A percentile compares a stretch with the other conserved stretches of the same genome.
phyloP scores from a whole-genome alignment of 768 basidiomycete genomes.

The Suillus lakei region DNA sequence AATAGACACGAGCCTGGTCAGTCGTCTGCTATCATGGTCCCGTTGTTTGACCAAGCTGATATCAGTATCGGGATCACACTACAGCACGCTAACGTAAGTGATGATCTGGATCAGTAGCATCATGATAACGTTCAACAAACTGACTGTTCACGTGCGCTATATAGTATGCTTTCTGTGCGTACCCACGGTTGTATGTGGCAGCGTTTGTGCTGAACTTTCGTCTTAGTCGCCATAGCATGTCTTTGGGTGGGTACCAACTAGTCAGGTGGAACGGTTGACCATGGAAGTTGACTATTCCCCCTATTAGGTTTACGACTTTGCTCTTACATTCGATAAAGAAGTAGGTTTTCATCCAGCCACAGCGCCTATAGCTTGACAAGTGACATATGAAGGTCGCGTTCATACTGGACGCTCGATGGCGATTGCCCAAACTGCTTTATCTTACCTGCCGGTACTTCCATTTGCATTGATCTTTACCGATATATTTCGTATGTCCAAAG shows the following conservation, averaged over 20 bases:
- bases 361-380: neutral
- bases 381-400: neutral
- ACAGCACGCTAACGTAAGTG: neutral
- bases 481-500: neutral
- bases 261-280: neutral
- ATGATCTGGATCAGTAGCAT: neutral
- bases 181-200: neutral
- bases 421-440: neutral
- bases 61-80: neutral
- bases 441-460: neutral
- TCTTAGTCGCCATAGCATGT: neutral
- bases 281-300: neutral
- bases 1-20: neutral
- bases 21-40: neutral
- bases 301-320: neutral
- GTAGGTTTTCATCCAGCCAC: neutral
- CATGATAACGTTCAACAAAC: neutral
- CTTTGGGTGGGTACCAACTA: neutral
- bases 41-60: conserved; percentile 1
- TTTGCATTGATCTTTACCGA: neutral
- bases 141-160: neutral
- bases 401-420: neutral
- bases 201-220: neutral
- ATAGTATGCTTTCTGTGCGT: neutral
- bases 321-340: neutral